Percentiles rank a stretch among this genome's conserved stretches.
Evolutionary conservation across 225 moss, liverwort and hornwort genomes (phyloP).

Genomic region (Climacium dendroides): DNA sequence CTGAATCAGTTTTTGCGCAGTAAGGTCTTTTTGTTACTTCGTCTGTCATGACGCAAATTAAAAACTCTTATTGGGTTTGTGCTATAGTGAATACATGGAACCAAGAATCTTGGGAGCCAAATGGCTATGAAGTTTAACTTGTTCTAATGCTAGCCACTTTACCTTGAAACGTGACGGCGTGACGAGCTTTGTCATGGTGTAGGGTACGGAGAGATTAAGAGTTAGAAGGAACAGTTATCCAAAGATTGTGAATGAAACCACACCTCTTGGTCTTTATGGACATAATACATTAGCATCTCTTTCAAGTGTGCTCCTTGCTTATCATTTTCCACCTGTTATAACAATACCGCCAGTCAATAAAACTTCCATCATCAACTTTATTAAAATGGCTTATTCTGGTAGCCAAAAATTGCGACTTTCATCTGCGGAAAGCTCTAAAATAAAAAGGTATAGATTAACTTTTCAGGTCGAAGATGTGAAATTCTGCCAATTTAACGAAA

Average conservation of each 20-base stretch:
- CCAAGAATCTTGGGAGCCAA: not conserved
- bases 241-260: not conserved
- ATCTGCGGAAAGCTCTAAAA: not conserved
- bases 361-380: not conserved
- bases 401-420: not conserved
- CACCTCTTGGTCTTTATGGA: conserved; percentile 43
- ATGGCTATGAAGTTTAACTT: not conserved
- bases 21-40: not conserved
- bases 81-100: not conserved
- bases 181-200: not conserved
- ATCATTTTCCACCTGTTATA: conserved; percentile 24
- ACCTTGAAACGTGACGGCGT: no score
- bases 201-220: not conserved
- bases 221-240: not conserved
- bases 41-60: not conserved
- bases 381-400: no score
- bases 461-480: not conserved
- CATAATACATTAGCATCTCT: conserved; percentile 26
- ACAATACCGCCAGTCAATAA: not conserved
- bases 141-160: not conserved
- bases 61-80: not conserved
- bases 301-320: conserved; percentile 5
- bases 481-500: not conserved
- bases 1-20: not conserved
- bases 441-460: no score